These are phyloP conservation scores for Pseudocohnilembus persalinus DNA, from an alignment of 169 alveolate species.

Conservation along the genomic window DNA sequence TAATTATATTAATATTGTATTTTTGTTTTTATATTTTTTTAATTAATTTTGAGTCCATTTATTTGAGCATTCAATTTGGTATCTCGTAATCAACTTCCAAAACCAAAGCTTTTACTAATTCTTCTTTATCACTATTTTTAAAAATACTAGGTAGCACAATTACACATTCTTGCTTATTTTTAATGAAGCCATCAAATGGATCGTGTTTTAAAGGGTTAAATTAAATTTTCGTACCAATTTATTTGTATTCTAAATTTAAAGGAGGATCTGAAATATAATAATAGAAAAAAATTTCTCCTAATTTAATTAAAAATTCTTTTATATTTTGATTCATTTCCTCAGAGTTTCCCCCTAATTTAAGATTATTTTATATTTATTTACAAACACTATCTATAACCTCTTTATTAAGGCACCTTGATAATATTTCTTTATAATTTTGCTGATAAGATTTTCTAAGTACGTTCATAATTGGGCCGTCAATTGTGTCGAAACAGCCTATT, in stretches of 20 bases:
- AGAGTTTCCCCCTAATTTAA: constrained; percentile 58
- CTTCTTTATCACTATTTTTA: constrained; percentile 49
- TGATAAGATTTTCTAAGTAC: constrained; percentile 76
- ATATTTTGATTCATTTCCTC: constrained; percentile 54
- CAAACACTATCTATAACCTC: background rate
- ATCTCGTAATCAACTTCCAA: constrained; percentile 14
- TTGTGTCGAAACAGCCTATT: constrained; percentile 52
- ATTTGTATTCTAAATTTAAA: constrained; percentile 53
- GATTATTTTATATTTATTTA: constrained; percentile 46
- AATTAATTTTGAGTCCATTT: no score
- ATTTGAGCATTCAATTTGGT: background rate
- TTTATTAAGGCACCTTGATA: constrained; percentile 42
- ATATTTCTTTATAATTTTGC: constrained; percentile 64
- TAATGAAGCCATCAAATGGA: constrained; percentile 82
- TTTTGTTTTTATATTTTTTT: no score
- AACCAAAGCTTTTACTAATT: constrained; percentile 10
- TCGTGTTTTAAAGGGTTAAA: constrained; percentile 71
- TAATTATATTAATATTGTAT: no score
- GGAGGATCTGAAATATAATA: constrained; percentile 75
- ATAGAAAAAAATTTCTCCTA: constrained; percentile 63
- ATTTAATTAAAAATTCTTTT: constrained; percentile 56
- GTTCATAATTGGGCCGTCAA: constrained; percentile 77
- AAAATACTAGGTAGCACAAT: constrained; percentile 72
- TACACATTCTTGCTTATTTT: constrained; percentile 68
- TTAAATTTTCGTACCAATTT: constrained; percentile 71